Conservation (phyloP, 2,329 filamentous ascomycete genomes). For the Colletotrichum kahawae region DNA sequence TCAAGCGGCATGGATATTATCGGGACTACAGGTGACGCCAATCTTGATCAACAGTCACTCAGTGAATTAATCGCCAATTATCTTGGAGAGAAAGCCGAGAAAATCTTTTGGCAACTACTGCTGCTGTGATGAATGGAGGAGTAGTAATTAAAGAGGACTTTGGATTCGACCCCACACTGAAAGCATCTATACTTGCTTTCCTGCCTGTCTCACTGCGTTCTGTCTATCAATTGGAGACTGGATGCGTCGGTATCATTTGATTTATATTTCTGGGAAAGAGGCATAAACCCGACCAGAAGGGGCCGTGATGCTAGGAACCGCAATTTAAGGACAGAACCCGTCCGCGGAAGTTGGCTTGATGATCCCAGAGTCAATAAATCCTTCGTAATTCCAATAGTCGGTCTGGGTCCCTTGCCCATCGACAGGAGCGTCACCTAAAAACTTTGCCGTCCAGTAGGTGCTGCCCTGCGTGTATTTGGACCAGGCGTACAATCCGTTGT, state of each 20-base stretch:
- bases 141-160: background rate
- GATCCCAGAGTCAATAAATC: background rate
- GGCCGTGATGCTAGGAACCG: background rate
- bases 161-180: background rate
- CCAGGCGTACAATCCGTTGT: background rate
- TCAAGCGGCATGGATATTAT: background rate
- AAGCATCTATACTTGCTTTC: background rate
- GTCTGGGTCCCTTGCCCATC: background rate
- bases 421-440: background rate
- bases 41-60: background rate
- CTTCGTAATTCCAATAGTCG: constrained; percentile 5
- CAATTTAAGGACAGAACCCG: background rate
- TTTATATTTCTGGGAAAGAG: background rate
- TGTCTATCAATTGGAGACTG: background rate
- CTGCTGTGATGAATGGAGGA: background rate
- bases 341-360: background rate
- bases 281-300: background rate
- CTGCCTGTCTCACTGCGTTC: background rate
- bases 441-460: background rate
- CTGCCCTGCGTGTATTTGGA: background rate
- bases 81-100: background rate
- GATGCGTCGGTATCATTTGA: background rate
- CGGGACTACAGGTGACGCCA: background rate
- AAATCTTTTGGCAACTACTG: background rate
- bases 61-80: background rate